These are phyloP conservation scores for Amylocarpus encephaloides DNA, from an alignment of 2,329 filamentous ascomycete species.

Conservation along the genomic window DNA sequence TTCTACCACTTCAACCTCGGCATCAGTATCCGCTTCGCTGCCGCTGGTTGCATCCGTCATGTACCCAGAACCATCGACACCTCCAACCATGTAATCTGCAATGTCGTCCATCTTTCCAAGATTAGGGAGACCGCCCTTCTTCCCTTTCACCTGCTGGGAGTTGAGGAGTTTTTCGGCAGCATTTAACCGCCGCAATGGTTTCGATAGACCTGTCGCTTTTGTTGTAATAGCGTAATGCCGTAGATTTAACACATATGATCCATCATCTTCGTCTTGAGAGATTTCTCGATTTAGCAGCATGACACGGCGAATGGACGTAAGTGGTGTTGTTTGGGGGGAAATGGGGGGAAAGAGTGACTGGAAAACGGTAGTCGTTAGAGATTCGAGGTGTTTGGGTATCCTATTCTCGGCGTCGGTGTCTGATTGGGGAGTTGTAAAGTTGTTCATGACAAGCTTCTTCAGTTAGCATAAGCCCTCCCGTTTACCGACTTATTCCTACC, in stretches of 20 bases:
- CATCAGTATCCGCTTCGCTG: slow-evolving; percentile 88
- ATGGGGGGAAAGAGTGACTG: slow-evolving; percentile 95
- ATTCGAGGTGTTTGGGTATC: slow-evolving; percentile 91
- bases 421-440: slow-evolving; percentile 65
- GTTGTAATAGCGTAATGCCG: slow-evolving; percentile 95
- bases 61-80: slow-evolving; percentile 71
- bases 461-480: slow-evolving; percentile 26
- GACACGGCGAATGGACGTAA: slow-evolving; percentile 88
- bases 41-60: slow-evolving; percentile 80
- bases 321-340: slow-evolving; percentile 80
- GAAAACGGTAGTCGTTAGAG: slow-evolving; percentile 87
- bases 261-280: slow-evolving; percentile 44
- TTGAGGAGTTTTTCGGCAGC: slow-evolving; percentile 71
- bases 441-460: slow-evolving; percentile 87
- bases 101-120: slow-evolving; percentile 88
- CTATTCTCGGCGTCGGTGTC: slow-evolving; percentile 53
- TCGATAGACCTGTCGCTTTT: slow-evolving; percentile 76
- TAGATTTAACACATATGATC: slow-evolving; percentile 76
- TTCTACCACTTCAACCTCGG: slow-evolving; percentile 81
- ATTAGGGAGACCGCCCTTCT: slow-evolving; percentile 75
- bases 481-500: slow-evolving; percentile 39
- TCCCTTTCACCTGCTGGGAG: slow-evolving; percentile 45
- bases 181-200: slow-evolving; percentile 75
- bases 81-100: slow-evolving; percentile 87
- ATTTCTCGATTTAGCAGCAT: slow-evolving; percentile 81